Evolutionary conservation across 2,329 filamentous ascomycete genomes (phyloP).

Genomic region (Monilinia fructicola): DNA sequence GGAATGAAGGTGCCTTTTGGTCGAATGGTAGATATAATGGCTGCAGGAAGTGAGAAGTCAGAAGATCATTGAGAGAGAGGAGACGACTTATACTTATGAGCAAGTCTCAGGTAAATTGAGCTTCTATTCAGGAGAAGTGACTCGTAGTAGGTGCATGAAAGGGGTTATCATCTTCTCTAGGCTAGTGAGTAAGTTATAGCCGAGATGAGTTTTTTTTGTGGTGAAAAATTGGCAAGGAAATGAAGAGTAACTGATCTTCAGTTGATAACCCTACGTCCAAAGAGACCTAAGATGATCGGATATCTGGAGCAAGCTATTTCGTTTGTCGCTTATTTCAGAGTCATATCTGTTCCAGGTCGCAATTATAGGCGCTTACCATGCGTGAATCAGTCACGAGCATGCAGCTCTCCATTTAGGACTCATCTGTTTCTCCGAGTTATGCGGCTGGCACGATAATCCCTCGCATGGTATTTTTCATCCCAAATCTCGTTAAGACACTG

Average conservation of each 20-base stretch:
- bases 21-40: constrained; percentile 53
- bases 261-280: not conserved
- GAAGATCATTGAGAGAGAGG: constrained; percentile 62
- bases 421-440: constrained; percentile 10
- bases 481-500: not conserved
- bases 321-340: constrained; percentile 14
- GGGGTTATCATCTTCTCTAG: constrained; percentile 54
- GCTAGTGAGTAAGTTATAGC: constrained; percentile 54
- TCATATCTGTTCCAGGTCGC: constrained; percentile 4
- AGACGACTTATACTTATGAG: constrained; percentile 66
- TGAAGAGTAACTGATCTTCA: not conserved
- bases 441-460: constrained; percentile 10
- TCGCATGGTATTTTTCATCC: not conserved
- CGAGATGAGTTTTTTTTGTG: constrained; percentile 51
- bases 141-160: constrained; percentile 45
- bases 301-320: constrained; percentile 1
- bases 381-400: constrained; percentile 10
- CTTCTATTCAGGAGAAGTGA: not conserved
- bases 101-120: constrained; percentile 51
- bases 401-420: constrained; percentile 3
- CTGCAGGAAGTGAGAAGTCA: constrained; percentile 60
- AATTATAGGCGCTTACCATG: constrained; percentile 7
- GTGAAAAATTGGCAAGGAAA: not conserved
- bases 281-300: not conserved
- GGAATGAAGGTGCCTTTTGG: constrained; percentile 53